Percentiles rank a stretch among this genome's conserved stretches.
Evolutionary conservation across 1,284 basidiomycete species (phyloP).

Genomic region (Ustilago loliicola): DNA sequence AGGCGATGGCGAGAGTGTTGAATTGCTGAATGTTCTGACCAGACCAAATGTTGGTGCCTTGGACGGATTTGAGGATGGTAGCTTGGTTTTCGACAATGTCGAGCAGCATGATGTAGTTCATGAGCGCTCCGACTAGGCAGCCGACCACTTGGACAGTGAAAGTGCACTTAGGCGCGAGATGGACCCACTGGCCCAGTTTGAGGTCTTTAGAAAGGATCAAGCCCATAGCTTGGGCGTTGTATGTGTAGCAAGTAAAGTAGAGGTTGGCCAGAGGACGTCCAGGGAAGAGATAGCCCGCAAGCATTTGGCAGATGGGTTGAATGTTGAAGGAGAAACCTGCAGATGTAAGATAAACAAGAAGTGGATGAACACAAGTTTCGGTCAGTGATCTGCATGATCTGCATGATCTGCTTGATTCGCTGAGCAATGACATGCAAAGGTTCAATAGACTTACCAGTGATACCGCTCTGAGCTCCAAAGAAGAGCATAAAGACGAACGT

Average conservation of each 20-base stretch:
- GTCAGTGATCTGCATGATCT: too few species aligned
- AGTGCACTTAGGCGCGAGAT: slow-evolving; percentile 49
- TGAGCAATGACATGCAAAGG: too few species aligned
- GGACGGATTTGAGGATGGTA: slow-evolving; percentile 47
- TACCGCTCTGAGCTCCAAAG: slow-evolving; percentile 28
- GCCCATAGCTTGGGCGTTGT: slow-evolving; percentile 42
- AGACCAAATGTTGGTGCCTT: slow-evolving; percentile 51
- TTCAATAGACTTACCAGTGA: too few species aligned
- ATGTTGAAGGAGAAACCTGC: slow-evolving; percentile 48
- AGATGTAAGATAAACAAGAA: too few species aligned
- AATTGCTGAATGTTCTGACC: slow-evolving; percentile 52
- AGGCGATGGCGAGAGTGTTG: slow-evolving; percentile 50
- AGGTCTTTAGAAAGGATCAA: slow-evolving; percentile 35
- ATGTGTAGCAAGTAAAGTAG: slow-evolving; percentile 54
- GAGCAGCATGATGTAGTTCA: slow-evolving; percentile 54
- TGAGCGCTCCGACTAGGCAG: slow-evolving; percentile 43
- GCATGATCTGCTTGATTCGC: too few species aligned
- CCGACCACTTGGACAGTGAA: slow-evolving; percentile 47
- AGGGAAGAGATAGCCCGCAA: slow-evolving; percentile 49
- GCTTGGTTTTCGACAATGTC: slow-evolving; percentile 32
- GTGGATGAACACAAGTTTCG: too few species aligned
- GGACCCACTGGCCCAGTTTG: slow-evolving; percentile 58
- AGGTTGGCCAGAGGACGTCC: slow-evolving; percentile 57
- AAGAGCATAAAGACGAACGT: slow-evolving; percentile 37
- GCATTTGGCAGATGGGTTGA: slow-evolving; percentile 55